Conservation (phyloP, 495 filamentous ascomycete genomes). For the Penicillium bialowiezense region DNA sequence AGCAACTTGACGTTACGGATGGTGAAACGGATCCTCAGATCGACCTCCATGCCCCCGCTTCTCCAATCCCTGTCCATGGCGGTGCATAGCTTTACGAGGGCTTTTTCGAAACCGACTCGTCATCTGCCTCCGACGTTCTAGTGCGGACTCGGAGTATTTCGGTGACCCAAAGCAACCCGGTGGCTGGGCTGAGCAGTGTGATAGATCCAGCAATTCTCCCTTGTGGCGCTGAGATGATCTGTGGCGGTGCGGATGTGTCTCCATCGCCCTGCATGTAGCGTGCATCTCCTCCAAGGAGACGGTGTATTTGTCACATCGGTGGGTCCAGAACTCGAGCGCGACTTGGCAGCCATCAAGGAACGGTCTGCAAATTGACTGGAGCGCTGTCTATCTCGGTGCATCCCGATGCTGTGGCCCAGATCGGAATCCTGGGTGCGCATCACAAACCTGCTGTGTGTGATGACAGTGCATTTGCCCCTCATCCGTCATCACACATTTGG, state of each 20-base stretch:
- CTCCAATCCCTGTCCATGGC: not conserved
- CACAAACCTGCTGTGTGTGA: conserved; percentile 17
- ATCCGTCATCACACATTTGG: conserved; percentile 16
- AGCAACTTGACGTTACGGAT: not conserved
- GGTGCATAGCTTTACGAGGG: not conserved
- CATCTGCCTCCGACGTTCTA: conserved; percentile 3
- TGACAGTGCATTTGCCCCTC: conserved; percentile 16
- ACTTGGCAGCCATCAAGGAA: conserved; percentile 3
- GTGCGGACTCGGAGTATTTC: conserved; percentile 16
- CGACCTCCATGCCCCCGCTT: conserved; percentile 8
- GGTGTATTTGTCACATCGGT: conserved; percentile 17
- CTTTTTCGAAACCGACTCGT: conserved; percentile 3
- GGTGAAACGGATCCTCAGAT: conserved; percentile 16
- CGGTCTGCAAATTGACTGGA: conserved; percentile 9
- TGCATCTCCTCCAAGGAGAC: not conserved
- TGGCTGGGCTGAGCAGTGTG: conserved; percentile 19
- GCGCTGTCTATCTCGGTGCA: conserved; percentile 7
- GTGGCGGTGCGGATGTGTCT: conserved; percentile 9
- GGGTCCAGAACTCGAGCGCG: not conserved
- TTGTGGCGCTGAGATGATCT: conserved; percentile 14
- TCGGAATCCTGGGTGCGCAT: conserved; percentile 13
- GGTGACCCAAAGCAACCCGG: conserved; percentile 7
- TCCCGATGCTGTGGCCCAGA: conserved; percentile 22
- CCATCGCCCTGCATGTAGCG: not conserved
- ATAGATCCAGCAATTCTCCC: conserved; percentile 8